Conservation (phyloP, 768 basidiomycete species). For the Tulasnella sp. region DNA sequence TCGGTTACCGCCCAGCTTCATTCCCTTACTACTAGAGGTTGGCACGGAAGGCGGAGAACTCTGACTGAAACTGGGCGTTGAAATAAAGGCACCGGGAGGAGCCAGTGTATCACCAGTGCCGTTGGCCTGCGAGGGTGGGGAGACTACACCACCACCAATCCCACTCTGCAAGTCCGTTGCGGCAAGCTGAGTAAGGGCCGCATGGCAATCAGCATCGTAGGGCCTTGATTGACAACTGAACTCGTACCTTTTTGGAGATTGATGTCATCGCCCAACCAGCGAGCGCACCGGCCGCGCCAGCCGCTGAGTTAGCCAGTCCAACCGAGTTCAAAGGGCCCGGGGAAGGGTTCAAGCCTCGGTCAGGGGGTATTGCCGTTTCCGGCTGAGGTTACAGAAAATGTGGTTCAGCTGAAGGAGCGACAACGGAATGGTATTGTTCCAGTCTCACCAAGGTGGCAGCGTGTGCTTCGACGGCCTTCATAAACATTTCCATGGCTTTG, state of each 20-base stretch:
- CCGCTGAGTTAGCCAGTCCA: conserved; percentile 78
- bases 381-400: conserved; percentile 49
- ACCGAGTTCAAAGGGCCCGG: conserved; percentile 37
- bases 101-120: conserved; percentile 4
- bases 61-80: neutral
- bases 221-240: neutral
- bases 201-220: conserved; percentile 14
- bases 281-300: conserved; percentile 87
- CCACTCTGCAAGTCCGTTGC: conserved; percentile 71
- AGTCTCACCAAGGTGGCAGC: conserved; percentile 76
- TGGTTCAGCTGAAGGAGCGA: neutral
- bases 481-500: conserved; percentile 85
- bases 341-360: conserved; percentile 39
- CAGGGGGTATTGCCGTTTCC: conserved; percentile 51
- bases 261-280: conserved; percentile 98
- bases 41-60: neutral
- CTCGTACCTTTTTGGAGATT: conserved; percentile 72
- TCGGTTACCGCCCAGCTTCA: conserved; percentile 72
- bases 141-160: conserved; percentile 50
- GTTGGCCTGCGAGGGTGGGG: conserved; percentile 7
- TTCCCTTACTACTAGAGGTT: conserved; percentile 53
- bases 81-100: neutral
- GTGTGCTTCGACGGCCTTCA: conserved; percentile 79
- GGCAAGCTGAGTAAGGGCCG: conserved; percentile 55
- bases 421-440: conserved; percentile 30